Percentiles rank a stretch among this genome's conserved stretches.
Conservation (phyloP, 345 rosid genomes). For the Durio zibethinus region DNA sequence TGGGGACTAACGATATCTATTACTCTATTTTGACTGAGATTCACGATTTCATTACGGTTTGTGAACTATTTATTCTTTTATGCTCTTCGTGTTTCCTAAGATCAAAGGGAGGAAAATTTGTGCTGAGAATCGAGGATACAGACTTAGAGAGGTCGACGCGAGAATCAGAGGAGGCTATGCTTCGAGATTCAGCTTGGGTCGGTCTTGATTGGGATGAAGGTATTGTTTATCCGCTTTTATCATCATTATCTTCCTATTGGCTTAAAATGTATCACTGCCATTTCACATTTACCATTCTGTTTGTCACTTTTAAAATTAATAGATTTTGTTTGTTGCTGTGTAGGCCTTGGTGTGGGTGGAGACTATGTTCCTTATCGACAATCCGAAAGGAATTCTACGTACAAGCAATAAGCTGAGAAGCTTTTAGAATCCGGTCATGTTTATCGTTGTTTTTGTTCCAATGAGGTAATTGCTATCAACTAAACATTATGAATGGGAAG, state of each 20-base stretch:
- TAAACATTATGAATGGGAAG: not conserved
- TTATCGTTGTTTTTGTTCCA: constrained; percentile 88
- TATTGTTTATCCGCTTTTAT: constrained; percentile 9
- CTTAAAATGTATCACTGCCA: not conserved
- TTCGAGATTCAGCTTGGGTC: constrained; percentile 83
- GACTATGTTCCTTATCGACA: constrained; percentile 87
- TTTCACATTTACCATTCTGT: not conserved
- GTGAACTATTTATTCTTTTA: constrained; percentile 9
- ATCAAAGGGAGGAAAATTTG: constrained; percentile 90
- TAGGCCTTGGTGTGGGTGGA: constrained; percentile 49
- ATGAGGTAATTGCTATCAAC: constrained; percentile 44
- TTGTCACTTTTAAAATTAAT: not conserved
- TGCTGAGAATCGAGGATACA: constrained; percentile 89
- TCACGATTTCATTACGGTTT: not conserved
- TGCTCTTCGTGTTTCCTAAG: constrained; percentile 20
- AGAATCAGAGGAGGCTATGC: constrained; percentile 88
- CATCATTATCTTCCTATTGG: not conserved
- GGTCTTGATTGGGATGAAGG: constrained; percentile 98
- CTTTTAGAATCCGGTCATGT: constrained; percentile 89
- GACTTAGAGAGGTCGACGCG: constrained; percentile 91
- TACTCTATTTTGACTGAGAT: not conserved
- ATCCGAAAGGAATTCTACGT: constrained; percentile 83
- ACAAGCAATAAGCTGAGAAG: constrained; percentile 68
- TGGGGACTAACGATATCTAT: not conserved
- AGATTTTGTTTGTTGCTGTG: not conserved